Conservation (phyloP, 768 basidiomycete species). For the Boletus rubroflammeus region DNA sequence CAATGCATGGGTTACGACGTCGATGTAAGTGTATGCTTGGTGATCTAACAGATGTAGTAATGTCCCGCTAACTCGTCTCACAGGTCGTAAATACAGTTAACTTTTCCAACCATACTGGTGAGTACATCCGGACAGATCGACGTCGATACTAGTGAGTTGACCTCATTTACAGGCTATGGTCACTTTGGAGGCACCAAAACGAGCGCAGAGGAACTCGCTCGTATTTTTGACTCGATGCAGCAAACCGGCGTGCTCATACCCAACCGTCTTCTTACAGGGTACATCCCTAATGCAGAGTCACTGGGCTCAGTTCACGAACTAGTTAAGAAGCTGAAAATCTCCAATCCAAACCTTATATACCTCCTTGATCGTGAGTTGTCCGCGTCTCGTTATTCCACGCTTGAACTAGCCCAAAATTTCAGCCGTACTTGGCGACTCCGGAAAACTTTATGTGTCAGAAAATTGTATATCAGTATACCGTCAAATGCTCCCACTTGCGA, state of each 20-base stretch:
- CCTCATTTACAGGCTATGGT: slow-evolving; percentile 63
- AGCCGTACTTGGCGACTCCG: slow-evolving; percentile 96
- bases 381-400: neutral
- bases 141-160: neutral
- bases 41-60: neutral
- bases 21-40: slow-evolving; percentile 55
- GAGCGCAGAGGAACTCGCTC: slow-evolving; percentile 68
- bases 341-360: slow-evolving; percentile 67
- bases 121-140: slow-evolving; percentile 10
- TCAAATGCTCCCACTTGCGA: slow-evolving; percentile 73
- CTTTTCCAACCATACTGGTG: slow-evolving; percentile 92
- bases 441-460: slow-evolving; percentile 80
- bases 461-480: slow-evolving; percentile 88
- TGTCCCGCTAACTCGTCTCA: slow-evolving; percentile 2
- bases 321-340: slow-evolving; percentile 54
- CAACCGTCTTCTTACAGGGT: slow-evolving; percentile 81
- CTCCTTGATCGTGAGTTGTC: slow-evolving; percentile 80
- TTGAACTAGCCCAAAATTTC: neutral
- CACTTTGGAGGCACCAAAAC: slow-evolving; percentile 77
- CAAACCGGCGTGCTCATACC: slow-evolving; percentile 71
- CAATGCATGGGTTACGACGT: slow-evolving; percentile 93
- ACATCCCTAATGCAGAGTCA: slow-evolving; percentile 82
- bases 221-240: slow-evolving; percentile 72
- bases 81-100: slow-evolving; percentile 90
- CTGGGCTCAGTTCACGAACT: slow-evolving; percentile 63